Conservation (phyloP, 306 rosid species). For the Pyrus communis region DNA sequence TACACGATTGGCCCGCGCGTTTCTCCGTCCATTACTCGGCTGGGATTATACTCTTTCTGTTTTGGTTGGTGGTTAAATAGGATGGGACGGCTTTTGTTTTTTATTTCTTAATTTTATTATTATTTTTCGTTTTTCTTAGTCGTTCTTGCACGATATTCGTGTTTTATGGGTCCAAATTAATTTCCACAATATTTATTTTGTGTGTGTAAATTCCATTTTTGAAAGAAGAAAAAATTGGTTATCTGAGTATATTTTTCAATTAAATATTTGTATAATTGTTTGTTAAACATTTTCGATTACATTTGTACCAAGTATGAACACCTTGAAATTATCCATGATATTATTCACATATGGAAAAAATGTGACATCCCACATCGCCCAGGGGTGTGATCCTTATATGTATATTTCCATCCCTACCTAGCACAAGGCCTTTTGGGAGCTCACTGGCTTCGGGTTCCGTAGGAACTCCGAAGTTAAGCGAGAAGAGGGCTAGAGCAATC, state of each 20-base stretch:
- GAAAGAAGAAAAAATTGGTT: background rate
- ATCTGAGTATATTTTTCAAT: background rate
- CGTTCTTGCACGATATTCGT: background rate
- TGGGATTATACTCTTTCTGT: background rate
- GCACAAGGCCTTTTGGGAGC: too few species aligned
- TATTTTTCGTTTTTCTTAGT: too few species aligned
- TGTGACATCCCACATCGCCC: too few species aligned
- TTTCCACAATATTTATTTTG: background rate
- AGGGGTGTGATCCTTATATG: too few species aligned
- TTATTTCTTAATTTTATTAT: background rate
- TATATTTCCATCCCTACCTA: too few species aligned
- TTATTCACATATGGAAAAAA: background rate
- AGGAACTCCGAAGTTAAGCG: too few species aligned
- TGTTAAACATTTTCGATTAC: background rate
- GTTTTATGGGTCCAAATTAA: background rate
- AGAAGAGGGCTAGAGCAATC: too few species aligned
- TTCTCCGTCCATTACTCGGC: conserved; percentile 20
- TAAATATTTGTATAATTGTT: background rate
- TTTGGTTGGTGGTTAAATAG: conserved; percentile 13
- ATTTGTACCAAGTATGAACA: background rate
- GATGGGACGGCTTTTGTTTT: conserved; percentile 1
- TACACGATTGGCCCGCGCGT: conserved; percentile 43
- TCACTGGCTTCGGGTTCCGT: too few species aligned
- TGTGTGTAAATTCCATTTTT: background rate
- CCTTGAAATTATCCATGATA: background rate